Percentiles rank a stretch among this genome's conserved stretches.
Conservation (phyloP, 2,329 filamentous ascomycete species). For the Pseudodiploospora longispora region DNA sequence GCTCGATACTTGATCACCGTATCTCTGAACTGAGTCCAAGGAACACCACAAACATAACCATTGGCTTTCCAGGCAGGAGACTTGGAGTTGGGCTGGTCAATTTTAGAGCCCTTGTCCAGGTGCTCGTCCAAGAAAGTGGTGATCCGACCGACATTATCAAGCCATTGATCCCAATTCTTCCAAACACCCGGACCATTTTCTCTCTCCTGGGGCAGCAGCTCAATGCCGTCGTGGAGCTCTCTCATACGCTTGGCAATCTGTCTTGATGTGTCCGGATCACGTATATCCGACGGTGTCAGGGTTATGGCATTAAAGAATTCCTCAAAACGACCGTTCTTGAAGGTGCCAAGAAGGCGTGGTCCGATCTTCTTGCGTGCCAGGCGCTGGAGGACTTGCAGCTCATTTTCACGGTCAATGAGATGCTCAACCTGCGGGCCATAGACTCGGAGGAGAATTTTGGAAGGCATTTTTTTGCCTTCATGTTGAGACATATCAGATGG, state of each 20-base stretch:
- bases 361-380: conserved; percentile 90
- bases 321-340: conserved; percentile 91
- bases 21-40: conserved; percentile 70
- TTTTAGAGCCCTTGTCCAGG: conserved; percentile 36
- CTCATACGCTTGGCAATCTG: conserved; percentile 97
- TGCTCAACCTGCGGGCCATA: conserved; percentile 95
- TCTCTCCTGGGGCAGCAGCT: conserved; percentile 70
- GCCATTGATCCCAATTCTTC: conserved; percentile 93
- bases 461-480: conserved; percentile 37
- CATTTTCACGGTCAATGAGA: conserved; percentile 86
- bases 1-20: conserved; percentile 70
- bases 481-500: conserved; percentile 50
- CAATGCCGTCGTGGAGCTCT: conserved; percentile 89
- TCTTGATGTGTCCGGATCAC: conserved; percentile 72
- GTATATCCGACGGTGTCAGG: conserved; percentile 67
- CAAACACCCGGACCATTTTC: conserved; percentile 75
- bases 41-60: conserved; percentile 74
- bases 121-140: conserved; percentile 51
- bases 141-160: conserved; percentile 55
- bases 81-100: conserved; percentile 16
- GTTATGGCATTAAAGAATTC: conserved; percentile 84
- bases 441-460: conserved; percentile 77
- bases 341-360: conserved; percentile 82
- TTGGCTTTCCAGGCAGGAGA: conserved; percentile 53
- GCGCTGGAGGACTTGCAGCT: conserved; percentile 76